phyloP scores from a whole-genome alignment of 2,329 filamentous ascomycete species.

The Pyrenophora teres region DNA sequence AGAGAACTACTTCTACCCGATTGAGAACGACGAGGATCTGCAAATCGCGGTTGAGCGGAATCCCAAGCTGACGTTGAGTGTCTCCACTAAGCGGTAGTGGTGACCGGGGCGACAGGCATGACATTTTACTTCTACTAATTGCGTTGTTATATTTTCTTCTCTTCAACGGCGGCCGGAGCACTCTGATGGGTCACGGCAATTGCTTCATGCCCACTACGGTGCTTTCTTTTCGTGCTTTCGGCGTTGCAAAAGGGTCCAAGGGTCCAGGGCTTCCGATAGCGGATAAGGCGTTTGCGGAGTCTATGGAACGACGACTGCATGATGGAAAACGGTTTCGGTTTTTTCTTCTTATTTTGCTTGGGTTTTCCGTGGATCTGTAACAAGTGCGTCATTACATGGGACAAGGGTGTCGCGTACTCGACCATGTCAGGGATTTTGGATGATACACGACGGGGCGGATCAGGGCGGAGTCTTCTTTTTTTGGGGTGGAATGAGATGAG shows the following conservation, averaged over 20 bases:
- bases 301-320: slow-evolving; percentile 5
- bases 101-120: not conserved
- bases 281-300: slow-evolving; percentile 8
- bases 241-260: slow-evolving; percentile 19
- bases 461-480: too few relatives aligned
- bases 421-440: slow-evolving; percentile 2
- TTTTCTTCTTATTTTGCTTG: not conserved
- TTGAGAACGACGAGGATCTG: slow-evolving; percentile 81
- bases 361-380: not conserved
- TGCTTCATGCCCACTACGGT: not conserved
- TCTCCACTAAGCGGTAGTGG: slow-evolving; percentile 32
- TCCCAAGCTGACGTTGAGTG: slow-evolving; percentile 76
- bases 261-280: slow-evolving; percentile 6
- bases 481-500: not conserved
- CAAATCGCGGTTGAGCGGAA: slow-evolving; percentile 80
- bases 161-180: not conserved
- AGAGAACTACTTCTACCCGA: slow-evolving; percentile 72
- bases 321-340: slow-evolving; percentile 6
- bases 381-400: not conserved
- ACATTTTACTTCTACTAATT: slow-evolving; percentile 6
- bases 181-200: not conserved
- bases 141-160: not conserved
- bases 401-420: not conserved
- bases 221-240: slow-evolving; percentile 10
- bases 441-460: not conserved